A percentile compares a stretch with the other conserved stretches of the same genome.
Conservation (phyloP, 2,329 filamentous ascomycete genomes). For the Nemania abortiva region DNA sequence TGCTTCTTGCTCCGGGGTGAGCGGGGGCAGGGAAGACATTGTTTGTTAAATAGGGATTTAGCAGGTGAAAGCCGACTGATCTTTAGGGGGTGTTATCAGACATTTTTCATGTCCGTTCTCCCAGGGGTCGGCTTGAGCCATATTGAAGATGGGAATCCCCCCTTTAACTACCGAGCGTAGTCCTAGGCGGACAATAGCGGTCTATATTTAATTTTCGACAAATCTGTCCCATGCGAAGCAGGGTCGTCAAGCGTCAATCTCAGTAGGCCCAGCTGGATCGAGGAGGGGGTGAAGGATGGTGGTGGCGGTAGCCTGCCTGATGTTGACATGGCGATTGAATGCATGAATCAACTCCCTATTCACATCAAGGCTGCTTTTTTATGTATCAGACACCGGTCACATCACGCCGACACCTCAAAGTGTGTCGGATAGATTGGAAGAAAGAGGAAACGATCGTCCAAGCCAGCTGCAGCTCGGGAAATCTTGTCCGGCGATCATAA, state of each 20-base stretch:
- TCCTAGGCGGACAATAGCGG: no score
- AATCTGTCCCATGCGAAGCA: no score
- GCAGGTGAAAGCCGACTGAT: no score
- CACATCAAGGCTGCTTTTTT: neutral
- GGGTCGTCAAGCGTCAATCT: neutral
- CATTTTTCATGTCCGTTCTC: no score
- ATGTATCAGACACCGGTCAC: neutral
- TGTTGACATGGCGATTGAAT: neutral
- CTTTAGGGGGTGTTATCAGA: no score
- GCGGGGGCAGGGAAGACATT: slow-evolving; percentile 24
- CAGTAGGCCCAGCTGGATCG: neutral
- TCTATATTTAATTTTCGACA: no score
- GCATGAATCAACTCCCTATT: neutral
- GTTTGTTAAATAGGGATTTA: slow-evolving; percentile 17
- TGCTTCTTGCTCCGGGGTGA: slow-evolving; percentile 32
- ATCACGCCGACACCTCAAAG: neutral
- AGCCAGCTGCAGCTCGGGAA: neutral
- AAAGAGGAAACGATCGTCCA: neutral
- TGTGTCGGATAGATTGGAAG: neutral
- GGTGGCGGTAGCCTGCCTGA: neutral
- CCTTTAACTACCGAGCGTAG: no score
- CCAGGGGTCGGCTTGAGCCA: no score
- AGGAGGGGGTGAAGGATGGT: neutral
- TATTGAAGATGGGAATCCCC: no score
- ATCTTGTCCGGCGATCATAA: neutral